phyloP scores from a whole-genome alignment of 345 rosid species.

The Mangifera indica region DNA sequence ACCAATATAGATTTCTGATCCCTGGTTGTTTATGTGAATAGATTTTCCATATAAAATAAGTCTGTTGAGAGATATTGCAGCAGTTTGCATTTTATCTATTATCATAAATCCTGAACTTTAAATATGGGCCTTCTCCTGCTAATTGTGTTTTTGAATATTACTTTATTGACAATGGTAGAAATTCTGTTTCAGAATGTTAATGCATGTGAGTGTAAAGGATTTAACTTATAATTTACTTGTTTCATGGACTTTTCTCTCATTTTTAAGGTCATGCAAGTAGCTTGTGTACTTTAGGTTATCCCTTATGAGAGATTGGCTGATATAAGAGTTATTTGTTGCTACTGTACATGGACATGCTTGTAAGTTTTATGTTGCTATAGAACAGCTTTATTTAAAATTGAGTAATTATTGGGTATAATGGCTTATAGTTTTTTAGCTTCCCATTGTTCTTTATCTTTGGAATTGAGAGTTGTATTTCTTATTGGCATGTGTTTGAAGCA shows the following conservation, averaged over 20 bases:
- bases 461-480: conserved; percentile 49
- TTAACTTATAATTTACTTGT: neutral
- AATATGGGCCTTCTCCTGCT: neutral
- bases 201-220: neutral
- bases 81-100: neutral
- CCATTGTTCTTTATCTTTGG: conserved; percentile 25
- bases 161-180: neutral
- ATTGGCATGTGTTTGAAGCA: conserved; percentile 64
- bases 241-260: neutral
- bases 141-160: neutral
- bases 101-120: neutral
- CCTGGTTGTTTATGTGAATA: neutral
- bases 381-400: conserved; percentile 11
- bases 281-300: neutral
- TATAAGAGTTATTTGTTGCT: conserved; percentile 3
- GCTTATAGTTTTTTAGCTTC: conserved; percentile 19
- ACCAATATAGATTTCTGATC: neutral
- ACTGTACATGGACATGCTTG: neutral
- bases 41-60: neutral
- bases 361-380: conserved; percentile 6
- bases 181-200: neutral
- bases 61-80: neutral
- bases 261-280: neutral
- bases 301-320: conserved; percentile 12
- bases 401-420: conserved; percentile 16